Conservation (phyloP, 805 yeast genomes). For the Metschnikowia orientalis region DNA sequence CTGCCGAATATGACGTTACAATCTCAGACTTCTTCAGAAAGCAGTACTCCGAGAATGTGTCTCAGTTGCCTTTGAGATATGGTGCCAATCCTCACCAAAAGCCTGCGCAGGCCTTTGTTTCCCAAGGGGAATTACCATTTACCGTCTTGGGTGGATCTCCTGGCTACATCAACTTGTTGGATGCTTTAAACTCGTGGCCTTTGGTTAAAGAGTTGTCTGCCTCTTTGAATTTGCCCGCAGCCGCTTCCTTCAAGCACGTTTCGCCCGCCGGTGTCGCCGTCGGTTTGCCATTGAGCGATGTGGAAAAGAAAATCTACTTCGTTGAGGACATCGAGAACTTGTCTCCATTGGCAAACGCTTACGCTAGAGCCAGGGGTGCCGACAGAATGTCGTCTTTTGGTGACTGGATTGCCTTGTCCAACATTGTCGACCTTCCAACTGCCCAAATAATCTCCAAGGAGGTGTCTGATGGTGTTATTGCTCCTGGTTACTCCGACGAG, state of each 20-base stretch:
- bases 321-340: constrained; percentile 91
- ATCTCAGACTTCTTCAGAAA: constrained; percentile 97
- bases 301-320: constrained; percentile 92
- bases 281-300: constrained; percentile 85
- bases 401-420: constrained; percentile 95
- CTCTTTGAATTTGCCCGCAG: constrained; percentile 92
- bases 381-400: constrained; percentile 99
- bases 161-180: constrained; percentile 94
- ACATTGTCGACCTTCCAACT: constrained; percentile 93
- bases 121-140: constrained; percentile 86
- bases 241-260: constrained; percentile 98
- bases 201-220: constrained; percentile 95
- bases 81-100: constrained; percentile 99
- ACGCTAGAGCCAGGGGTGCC: constrained; percentile 99
- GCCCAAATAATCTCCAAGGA: constrained; percentile 96
- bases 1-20: constrained; percentile 95
- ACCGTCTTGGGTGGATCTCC: constrained; percentile 93
- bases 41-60: constrained; percentile 83
- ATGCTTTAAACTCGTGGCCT: constrained; percentile 98
- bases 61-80: constrained; percentile 92
- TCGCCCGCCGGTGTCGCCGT: constrained; percentile 99
- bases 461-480: constrained; percentile 98
- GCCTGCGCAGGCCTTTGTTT: constrained; percentile 95
- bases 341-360: constrained; percentile 95
- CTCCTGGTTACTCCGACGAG: constrained; percentile 92